A percentile compares a stretch with the other conserved stretches of the same genome.
phyloP scores from a whole-genome alignment of 495 filamentous ascomycete genomes.

The Daldinia concentrica region DNA sequence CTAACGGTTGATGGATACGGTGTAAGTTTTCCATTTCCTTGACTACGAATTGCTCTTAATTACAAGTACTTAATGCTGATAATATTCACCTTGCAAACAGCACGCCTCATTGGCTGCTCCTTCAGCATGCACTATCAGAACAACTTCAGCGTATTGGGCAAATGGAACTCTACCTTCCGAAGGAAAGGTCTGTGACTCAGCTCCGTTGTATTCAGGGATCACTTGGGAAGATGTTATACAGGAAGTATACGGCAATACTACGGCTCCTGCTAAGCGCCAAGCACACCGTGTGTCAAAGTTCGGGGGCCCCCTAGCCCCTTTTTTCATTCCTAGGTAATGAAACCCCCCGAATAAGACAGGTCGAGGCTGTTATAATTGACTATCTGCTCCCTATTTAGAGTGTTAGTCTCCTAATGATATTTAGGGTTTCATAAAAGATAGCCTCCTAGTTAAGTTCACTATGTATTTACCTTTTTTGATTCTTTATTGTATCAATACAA shows the following conservation, averaged over 20 bases:
- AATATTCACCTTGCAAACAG: conserved; percentile 36
- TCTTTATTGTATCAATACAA: neutral
- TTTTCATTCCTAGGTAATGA: neutral
- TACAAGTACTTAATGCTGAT: neutral
- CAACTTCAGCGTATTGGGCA: conserved; percentile 59
- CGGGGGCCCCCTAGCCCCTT: neutral
- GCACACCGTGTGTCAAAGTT: neutral
- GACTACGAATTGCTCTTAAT: neutral
- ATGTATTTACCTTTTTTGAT: neutral
- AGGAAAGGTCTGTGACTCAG: conserved; percentile 54
- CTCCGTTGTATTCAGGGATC: conserved; percentile 22
- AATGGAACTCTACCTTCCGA: conserved; percentile 55
- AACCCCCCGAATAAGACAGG: neutral
- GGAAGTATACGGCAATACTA: conserved; percentile 26
- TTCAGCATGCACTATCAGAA: conserved; percentile 57
- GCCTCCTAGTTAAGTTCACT: neutral
- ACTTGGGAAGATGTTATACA: conserved; percentile 38
- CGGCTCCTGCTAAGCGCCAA: conserved; percentile 18
- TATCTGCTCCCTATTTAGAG: neutral
- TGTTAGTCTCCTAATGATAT: neutral
- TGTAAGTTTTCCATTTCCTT: conserved; percentile 50
- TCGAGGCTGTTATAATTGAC: neutral
- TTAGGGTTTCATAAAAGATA: neutral
- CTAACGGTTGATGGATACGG: conserved; percentile 64
- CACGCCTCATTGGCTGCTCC: conserved; percentile 59